Percentiles rank a stretch among this genome's conserved stretches.
phyloP scores from a whole-genome alignment of 768 basidiomycete species.

The Obba rivulosa region DNA sequence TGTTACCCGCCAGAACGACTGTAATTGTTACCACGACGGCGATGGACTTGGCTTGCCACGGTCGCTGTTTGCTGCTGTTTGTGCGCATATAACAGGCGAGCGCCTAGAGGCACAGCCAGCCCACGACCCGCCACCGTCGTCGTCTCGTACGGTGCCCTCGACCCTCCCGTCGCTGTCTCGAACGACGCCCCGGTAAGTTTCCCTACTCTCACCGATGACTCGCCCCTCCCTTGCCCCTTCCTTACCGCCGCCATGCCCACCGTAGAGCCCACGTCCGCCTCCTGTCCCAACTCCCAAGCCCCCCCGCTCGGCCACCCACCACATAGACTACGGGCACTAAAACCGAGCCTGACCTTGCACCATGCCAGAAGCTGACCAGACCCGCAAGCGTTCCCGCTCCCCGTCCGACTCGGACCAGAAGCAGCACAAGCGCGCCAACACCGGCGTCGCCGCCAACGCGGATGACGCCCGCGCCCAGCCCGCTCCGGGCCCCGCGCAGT shows the following conservation, averaged over 20 bases:
- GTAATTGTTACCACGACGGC: too few relatives aligned
- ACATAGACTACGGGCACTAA: constrained; percentile 22
- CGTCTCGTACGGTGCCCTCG: too few relatives aligned
- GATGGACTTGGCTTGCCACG: too few relatives aligned
- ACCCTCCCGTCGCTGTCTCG: too few relatives aligned
- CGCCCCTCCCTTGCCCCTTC: constrained; percentile 17
- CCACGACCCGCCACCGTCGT: too few relatives aligned
- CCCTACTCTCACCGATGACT: constrained; percentile 8
- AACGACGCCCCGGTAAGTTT: constrained; percentile 10
- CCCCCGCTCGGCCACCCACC: constrained; percentile 21
- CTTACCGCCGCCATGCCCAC: constrained; percentile 10
- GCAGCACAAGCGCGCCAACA: constrained; percentile 80
- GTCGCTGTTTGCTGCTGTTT: too few relatives aligned
- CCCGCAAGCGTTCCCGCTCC: constrained; percentile 82
- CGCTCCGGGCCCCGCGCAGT: constrained; percentile 38
- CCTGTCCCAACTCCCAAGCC: constrained; percentile 18
- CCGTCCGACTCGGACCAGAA: constrained; percentile 79
- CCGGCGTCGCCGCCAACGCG: constrained; percentile 57
- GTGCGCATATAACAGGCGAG: too few relatives aligned
- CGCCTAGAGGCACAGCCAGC: too few relatives aligned
- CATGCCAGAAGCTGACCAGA: constrained; percentile 84
- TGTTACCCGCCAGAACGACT: too few relatives aligned
- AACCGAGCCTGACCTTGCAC: constrained; percentile 35
- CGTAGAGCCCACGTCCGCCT: background rate
- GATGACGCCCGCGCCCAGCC: constrained; percentile 46